These are phyloP conservation scores for Taphrina communis DNA, from an alignment of 1,139 yeast genomes.

Conservation along the genomic window DNA sequence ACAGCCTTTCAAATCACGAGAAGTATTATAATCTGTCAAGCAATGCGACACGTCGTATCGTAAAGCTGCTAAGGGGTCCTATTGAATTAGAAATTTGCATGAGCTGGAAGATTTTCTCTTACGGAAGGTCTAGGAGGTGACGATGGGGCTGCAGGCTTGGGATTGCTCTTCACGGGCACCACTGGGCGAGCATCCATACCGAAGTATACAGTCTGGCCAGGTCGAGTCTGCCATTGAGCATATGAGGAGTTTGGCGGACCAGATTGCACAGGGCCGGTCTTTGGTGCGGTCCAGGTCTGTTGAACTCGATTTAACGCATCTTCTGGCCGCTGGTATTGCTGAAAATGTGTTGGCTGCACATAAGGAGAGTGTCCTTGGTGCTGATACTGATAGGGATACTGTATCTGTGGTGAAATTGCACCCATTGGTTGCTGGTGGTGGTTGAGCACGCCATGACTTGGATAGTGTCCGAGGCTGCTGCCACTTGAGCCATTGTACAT, in stretches of 20 bases:
- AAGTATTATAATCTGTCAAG: conserved; percentile 32
- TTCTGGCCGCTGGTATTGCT: conserved; percentile 23
- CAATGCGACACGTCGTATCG: conserved; percentile 39
- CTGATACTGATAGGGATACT: conserved; percentile 15
- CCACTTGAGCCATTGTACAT: background rate
- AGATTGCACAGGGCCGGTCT: background rate
- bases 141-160: conserved; percentile 21
- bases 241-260: background rate
- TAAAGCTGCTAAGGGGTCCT: conserved; percentile 33
- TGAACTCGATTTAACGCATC: conserved; percentile 18
- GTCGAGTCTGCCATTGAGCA: conserved; percentile 9
- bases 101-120: background rate
- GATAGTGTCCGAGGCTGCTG: conserved; percentile 8
- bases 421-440: conserved; percentile 7
- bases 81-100: background rate
- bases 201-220: conserved; percentile 6
- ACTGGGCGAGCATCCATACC: conserved; percentile 18
- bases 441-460: conserved; percentile 7
- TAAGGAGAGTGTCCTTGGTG: background rate
- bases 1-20: conserved; percentile 40
- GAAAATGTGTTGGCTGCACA: conserved; percentile 5
- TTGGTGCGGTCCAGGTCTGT: conserved; percentile 29
- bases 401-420: conserved; percentile 3
- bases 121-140: conserved; percentile 39
- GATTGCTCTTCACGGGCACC: background rate